Conservation (phyloP, 768 basidiomycete genomes). For the Russula dissimulans region DNA sequence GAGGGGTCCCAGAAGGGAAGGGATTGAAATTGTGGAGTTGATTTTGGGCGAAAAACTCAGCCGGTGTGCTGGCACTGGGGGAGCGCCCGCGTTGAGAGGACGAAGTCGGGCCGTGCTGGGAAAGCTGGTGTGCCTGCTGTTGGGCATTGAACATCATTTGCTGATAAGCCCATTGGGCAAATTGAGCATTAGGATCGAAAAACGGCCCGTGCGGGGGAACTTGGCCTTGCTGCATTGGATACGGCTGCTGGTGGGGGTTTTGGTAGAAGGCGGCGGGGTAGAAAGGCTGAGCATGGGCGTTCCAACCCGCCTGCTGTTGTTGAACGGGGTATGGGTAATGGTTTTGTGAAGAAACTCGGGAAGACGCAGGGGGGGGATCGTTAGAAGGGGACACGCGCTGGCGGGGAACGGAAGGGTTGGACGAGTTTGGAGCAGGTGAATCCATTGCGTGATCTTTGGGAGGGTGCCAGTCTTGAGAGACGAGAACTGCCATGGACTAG, state of each 20-base stretch:
- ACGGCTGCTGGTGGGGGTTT: constrained; percentile 56
- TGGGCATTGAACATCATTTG: constrained; percentile 76
- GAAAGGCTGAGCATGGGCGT: constrained; percentile 60
- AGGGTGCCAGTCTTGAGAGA: constrained; percentile 65
- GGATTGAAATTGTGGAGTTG: constrained; percentile 48
- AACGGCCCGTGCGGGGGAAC: constrained; percentile 47
- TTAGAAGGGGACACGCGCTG: constrained; percentile 55
- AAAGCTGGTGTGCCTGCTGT: constrained; percentile 19
- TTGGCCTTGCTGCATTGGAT: constrained; percentile 35
- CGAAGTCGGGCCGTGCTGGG: constrained; percentile 25
- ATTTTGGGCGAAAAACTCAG: constrained; percentile 52
- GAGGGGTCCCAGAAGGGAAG: constrained; percentile 64
- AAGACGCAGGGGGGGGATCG: constrained; percentile 34
- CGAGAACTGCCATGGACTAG: constrained; percentile 67
- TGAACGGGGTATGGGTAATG: constrained; percentile 63
- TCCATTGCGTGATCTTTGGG: constrained; percentile 60
- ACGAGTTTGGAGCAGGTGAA: constrained; percentile 30
- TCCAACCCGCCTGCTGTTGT: constrained; percentile 66
- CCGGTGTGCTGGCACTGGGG: constrained; percentile 30
- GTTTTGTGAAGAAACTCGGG: constrained; percentile 28
- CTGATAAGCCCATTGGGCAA: constrained; percentile 84
- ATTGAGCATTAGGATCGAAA: constrained; percentile 70
- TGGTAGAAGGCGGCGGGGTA: constrained; percentile 67
- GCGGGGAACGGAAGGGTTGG: constrained; percentile 35
- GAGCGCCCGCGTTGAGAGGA: constrained; percentile 33